Evolutionary conservation across 352 stramenopile species (phyloP), one percentile per base, ranked within the genome.

Genomic region (Phytopythium sindhum): DNA sequence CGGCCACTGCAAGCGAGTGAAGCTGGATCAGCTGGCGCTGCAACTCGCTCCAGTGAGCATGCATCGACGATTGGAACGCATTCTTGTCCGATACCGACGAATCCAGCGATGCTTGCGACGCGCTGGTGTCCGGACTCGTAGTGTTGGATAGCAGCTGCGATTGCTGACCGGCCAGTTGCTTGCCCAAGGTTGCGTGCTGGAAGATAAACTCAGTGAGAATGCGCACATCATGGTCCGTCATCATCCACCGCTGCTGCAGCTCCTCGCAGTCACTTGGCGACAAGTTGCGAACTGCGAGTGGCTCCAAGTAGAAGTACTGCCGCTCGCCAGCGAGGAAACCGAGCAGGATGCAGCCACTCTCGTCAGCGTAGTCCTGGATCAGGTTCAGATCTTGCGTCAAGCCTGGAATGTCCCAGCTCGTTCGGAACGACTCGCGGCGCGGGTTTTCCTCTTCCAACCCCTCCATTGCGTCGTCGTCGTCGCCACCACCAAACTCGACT

Each of bases 291-390:
- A 75, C 42, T 2, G 51, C 23, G 17, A 91, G 68, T 1, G 79
- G 79, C 54, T 91, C 80, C 24, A 93, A 58, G 60, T 91, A 93
- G 29, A 93, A 93, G 33, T 93, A 93, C 58, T 93, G 84, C 8
- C 84, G 80, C 59, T 91, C 74, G 1, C 84, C 84, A 33, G 76
- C 74, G 4, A 93, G 48, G 24, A 89, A 78, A 12, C 62, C 75
- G 24, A 93, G 68, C 39, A 93, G n/a, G 41, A 74, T 73, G 51
- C 79, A 89, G 11, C 90, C 64, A 14, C 70, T 89, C 64, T 93
- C 84, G 11, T 75, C 70, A 4, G 75, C 80, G 72, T 91, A 93
- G 60, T 90, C 84, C 44, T 91, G 84, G 53, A 93, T 84, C 67
- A 91, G 69, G 60, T 93, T 93, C 48, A 93, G 67, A 35, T 93